phyloP scores from a whole-genome alignment of 805 yeast genomes.

The Yarrowia divulgata region DNA sequence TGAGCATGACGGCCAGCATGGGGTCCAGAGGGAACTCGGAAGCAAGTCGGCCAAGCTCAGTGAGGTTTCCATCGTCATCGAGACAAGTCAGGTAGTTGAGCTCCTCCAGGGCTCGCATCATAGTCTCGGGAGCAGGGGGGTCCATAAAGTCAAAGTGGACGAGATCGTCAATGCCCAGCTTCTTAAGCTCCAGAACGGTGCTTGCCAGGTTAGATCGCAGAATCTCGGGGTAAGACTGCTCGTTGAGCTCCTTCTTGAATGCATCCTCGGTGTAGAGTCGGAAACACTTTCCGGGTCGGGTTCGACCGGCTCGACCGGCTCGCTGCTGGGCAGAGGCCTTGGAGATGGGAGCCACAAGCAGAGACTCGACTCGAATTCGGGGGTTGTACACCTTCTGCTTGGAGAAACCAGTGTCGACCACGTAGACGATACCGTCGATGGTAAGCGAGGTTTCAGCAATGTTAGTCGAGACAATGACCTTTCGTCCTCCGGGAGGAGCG shows the following conservation, averaged over 20 bases:
- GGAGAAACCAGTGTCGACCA: slow-evolving; percentile 96
- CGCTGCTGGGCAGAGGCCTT: slow-evolving; percentile 98
- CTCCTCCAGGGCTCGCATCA: slow-evolving; percentile 99
- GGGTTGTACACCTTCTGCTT: slow-evolving; percentile 98
- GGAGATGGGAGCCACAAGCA: slow-evolving; percentile 93
- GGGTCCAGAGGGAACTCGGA: slow-evolving; percentile 97
- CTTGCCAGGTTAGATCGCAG: slow-evolving; percentile 87
- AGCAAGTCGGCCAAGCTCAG: slow-evolving; percentile 87
- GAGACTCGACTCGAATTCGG: slow-evolving; percentile 91
- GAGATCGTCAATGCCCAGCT: slow-evolving; percentile 91
- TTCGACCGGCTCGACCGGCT: slow-evolving; percentile 99
- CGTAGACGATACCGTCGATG: slow-evolving; percentile 96
- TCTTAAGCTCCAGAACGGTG: slow-evolving; percentile 90
- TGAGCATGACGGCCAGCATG: slow-evolving; percentile 89
- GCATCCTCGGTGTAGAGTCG: slow-evolving; percentile 97
- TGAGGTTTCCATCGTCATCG: slow-evolving; percentile 89
- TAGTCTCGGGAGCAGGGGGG: slow-evolving; percentile 99
- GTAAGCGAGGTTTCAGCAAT: slow-evolving; percentile 98
- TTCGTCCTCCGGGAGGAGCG: slow-evolving; percentile 90
- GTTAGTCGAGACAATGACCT: slow-evolving; percentile 89
- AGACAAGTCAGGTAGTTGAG: slow-evolving; percentile 87
- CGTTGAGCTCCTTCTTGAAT: slow-evolving; percentile 88
- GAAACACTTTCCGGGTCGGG: slow-evolving; percentile 97
- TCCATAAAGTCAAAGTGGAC: slow-evolving; percentile 99
- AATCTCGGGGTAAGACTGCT: slow-evolving; percentile 96